Base-by-base conservation (phyloP, 352 stramenopile species). In the Pythium chondricola region DNA sequence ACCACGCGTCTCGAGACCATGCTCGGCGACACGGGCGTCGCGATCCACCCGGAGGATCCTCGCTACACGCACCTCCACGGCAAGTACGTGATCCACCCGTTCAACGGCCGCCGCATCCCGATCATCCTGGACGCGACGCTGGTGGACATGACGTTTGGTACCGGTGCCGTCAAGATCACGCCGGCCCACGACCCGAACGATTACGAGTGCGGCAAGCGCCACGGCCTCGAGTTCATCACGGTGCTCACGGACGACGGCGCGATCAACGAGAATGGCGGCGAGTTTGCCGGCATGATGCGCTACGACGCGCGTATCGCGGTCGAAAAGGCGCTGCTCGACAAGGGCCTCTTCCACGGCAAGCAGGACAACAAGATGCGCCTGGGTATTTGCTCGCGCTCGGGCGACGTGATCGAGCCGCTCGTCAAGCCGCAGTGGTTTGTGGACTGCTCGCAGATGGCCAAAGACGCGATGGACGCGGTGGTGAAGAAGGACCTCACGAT, bases 1-100 rank as follows among this genome's bases (percentile, higher is more conserved):
- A 93, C 97, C 2, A 99, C 97, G 30, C 97, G 97, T 88, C 75
- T 99, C 5, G 97, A 99, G 80, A 99, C 97, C 6, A 99, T 99
- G 96, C 74, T 99, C 22, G 97, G 97, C 29, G 97, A 99, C 79
- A 92, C 86, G 6, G 96, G 93, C 31, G 94, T 99, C 18, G 97
- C 97, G 1, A 88, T 99, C 20, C 97, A 99, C 81, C 97, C 97
- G 0, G 89, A 99, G 25, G 97, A 99, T 75, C 67, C 85, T 29
- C 84, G 97, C 17, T 99, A 99, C 83, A 98, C 71, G 58, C 96
- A 99, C 67, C 73, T 99, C 41, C 97, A 99, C 69, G 96, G 96
- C 50, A 99, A 99, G 73, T 90, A 74, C 46, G 83, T 99, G 30
- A 66, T 98, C 44, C 97, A 99, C 69, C 97, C 97, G 38, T 99